phyloP scores from a whole-genome alignment of 108 stramenopile genomes.

The Mayamaea pseudoterrestris region DNA sequence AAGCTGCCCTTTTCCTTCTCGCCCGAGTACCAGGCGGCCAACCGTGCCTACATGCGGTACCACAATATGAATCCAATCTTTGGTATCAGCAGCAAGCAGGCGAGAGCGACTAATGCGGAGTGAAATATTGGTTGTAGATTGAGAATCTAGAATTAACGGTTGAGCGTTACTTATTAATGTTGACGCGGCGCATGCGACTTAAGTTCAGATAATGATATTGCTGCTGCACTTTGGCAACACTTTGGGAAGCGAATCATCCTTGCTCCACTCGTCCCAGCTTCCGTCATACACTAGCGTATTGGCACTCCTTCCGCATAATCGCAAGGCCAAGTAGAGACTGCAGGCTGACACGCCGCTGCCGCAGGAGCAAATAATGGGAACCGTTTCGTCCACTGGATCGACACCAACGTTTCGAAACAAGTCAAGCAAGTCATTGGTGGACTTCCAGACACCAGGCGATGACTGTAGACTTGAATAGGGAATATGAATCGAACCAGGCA shows the following conservation, averaged over 20 bases:
- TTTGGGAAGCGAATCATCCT: slow-evolving; percentile 34
- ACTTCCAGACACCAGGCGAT: slow-evolving; percentile 23
- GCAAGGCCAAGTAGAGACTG: slow-evolving; percentile 39
- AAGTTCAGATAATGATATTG: too few species aligned
- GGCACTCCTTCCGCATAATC: slow-evolving; percentile 37
- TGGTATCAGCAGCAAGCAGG: slow-evolving; percentile 71
- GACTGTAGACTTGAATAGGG: slow-evolving; percentile 32
- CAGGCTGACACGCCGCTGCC: slow-evolving; percentile 67
- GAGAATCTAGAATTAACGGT: too few species aligned
- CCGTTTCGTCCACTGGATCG: slow-evolving; percentile 8
- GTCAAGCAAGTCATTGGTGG: slow-evolving; percentile 21
- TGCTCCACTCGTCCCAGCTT: slow-evolving; percentile 65
- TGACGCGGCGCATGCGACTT: too few species aligned
- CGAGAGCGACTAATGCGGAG: too few species aligned
- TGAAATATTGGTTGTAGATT: too few species aligned
- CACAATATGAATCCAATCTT: slow-evolving; percentile 90
- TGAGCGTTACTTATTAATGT: too few species aligned
- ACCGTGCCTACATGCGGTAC: slow-evolving; percentile 87
- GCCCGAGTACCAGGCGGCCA: slow-evolving; percentile 72
- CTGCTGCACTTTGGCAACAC: too few species aligned
- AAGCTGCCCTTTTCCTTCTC: slow-evolving; percentile 66
- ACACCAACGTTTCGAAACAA: slow-evolving; percentile 33
- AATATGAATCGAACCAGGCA: slow-evolving; percentile 49
- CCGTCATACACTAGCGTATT: slow-evolving; percentile 55
- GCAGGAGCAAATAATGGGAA: slow-evolving; percentile 38